A percentile compares a stretch with the other conserved stretches of the same genome.
phyloP scores from a whole-genome alignment of 257 asterid species.

The Penstemon barbatus region DNA sequence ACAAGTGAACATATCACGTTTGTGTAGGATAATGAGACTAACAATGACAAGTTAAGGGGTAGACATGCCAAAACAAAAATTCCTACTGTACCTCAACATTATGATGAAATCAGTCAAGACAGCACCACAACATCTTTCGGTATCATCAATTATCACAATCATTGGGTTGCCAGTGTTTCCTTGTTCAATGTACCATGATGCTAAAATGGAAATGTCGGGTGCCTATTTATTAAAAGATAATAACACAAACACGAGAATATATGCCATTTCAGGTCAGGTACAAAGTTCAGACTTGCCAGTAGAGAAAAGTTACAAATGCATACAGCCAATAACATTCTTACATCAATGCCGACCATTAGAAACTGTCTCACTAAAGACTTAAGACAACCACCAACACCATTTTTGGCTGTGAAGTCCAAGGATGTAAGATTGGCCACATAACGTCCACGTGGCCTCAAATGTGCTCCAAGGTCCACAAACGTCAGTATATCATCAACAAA shows the following conservation, averaged over 20 bases:
- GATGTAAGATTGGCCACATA: constrained; percentile 79
- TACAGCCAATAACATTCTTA: constrained; percentile 36
- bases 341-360: constrained; percentile 58
- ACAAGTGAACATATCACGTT: constrained; percentile 10
- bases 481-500: constrained; percentile 80
- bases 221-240: constrained; percentile 48
- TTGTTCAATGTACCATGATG: constrained; percentile 79
- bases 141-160: constrained; percentile 74
- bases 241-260: constrained; percentile 25
- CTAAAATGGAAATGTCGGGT: constrained; percentile 80
- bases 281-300: background rate
- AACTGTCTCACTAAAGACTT: constrained; percentile 70
- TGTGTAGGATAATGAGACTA: constrained; percentile 9
- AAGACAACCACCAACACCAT: constrained; percentile 84
- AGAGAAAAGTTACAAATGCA: constrained; percentile 14
- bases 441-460: constrained; percentile 64
- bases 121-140: constrained; percentile 78
- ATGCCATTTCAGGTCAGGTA: constrained; percentile 11
- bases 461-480: constrained; percentile 68
- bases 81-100: constrained; percentile 65
- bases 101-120: constrained; percentile 80
- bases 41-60: background rate
- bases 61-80: constrained; percentile 20
- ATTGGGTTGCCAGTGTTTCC: constrained; percentile 62
- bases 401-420: constrained; percentile 68